Percentiles rank a stretch among this genome's conserved stretches.
Conservation (phyloP, 805 yeast species). For the Zygosaccharomyces gambellarensis region DNA sequence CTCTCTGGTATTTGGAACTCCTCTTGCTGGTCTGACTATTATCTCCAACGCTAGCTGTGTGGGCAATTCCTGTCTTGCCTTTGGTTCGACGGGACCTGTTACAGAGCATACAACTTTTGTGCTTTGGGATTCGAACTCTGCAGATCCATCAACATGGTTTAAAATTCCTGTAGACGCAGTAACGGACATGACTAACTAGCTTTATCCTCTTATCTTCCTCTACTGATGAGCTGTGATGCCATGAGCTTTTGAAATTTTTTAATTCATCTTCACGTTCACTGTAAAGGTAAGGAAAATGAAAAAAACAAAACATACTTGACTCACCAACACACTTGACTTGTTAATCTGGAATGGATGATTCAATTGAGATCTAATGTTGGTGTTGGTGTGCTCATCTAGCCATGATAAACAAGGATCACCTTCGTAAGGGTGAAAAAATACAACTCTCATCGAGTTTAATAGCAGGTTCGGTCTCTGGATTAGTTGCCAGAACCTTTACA, state of each 20-base stretch:
- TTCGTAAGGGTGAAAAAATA: constrained; percentile 48
- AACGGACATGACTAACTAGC: constrained; percentile 5
- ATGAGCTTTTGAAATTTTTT: constrained; percentile 2
- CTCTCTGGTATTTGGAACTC: constrained; percentile 72
- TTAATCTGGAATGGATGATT: neutral
- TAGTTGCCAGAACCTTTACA: constrained; percentile 44
- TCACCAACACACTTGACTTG: neutral
- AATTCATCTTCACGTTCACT: neutral
- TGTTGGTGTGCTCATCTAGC: neutral
- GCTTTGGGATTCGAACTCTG: constrained; percentile 46
- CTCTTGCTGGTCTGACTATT: constrained; percentile 70
- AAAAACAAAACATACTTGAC: neutral
- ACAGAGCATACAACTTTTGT: constrained; percentile 69
- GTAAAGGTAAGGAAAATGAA: neutral
- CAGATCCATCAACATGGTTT: constrained; percentile 75
- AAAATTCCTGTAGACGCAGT: constrained; percentile 34
- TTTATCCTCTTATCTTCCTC: neutral
- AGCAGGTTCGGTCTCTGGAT: constrained; percentile 72
- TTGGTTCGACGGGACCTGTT: constrained; percentile 87
- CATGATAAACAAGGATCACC: constrained; percentile 36
- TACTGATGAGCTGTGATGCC: neutral
- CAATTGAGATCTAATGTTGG: neutral
- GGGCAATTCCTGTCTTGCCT: constrained; percentile 78
- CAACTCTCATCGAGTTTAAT: constrained; percentile 49
- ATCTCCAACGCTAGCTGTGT: constrained; percentile 73